Conservation (phyloP, 169 alveolate species). For the Plasmodium gallinaceum region DNA sequence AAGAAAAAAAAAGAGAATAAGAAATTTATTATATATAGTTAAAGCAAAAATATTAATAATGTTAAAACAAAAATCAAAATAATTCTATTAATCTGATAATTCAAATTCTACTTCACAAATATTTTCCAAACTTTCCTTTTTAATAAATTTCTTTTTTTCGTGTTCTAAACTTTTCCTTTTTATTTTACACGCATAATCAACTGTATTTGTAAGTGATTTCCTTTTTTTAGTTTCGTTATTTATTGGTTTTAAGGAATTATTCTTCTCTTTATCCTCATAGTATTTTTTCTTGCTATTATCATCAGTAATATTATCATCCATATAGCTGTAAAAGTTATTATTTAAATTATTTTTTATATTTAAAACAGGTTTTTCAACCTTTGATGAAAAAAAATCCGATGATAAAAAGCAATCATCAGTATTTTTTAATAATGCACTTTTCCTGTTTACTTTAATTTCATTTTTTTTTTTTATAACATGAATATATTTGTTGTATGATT, state of each 20-base stretch:
- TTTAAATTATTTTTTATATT: background rate
- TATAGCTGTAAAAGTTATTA: background rate
- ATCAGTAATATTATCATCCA: background rate
- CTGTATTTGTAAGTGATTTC: constrained; percentile 70
- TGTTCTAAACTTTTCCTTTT: constrained; percentile 69
- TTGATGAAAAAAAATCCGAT: constrained; percentile 12
- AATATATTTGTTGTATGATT: constrained; percentile 66
- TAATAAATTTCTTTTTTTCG: constrained; percentile 18
- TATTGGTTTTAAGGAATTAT: background rate
- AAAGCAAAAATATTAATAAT: background rate
- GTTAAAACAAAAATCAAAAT: background rate
- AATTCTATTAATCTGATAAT: constrained; percentile 24
- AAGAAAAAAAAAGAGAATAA: no score
- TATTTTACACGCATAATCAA: constrained; percentile 70
- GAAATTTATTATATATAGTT: no score
- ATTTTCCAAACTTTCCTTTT: constrained; percentile 16
- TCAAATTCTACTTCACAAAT: constrained; percentile 59
- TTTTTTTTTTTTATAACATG: constrained; percentile 18
- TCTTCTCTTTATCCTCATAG: no score
- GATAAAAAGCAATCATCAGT: background rate
- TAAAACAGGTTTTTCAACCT: background rate
- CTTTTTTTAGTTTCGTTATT: constrained; percentile 45
- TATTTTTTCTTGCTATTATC: background rate
- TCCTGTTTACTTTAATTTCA: constrained; percentile 6
- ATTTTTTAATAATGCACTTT: constrained; percentile 1